Base-by-base conservation (phyloP, 331 rosid genomes). In the Stylosanthes scabra region DNA sequence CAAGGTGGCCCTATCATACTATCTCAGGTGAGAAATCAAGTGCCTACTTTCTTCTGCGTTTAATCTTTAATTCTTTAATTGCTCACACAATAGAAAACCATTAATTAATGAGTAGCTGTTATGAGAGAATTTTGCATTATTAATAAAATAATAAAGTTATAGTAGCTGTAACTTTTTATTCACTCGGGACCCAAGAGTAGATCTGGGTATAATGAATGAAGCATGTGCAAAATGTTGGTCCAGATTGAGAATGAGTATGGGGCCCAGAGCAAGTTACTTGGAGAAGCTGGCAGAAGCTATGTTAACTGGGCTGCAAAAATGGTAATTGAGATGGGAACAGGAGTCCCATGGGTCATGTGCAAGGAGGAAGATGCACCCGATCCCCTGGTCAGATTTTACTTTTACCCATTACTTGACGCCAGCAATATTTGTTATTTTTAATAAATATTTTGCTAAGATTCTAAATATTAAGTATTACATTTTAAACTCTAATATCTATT, bases 261-360 rank as follows among this genome's bases (percentile, higher is more conserved):
- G 66, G 77, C 57, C 9, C 87, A 86, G 62, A 84, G 91, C 46
- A 86, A 89, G 77, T 72, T 85, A 50, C 78, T 74, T 39, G 97
- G 96, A 45, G 75, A 84, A 55, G 86, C 77, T 50, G 93, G 93
- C 14, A 80, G 86, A 67, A 81, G 81, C 73, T 91, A 91, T 80
- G 74, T 85, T 76, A 87, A 67, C 27, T 91, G 96, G 97, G 97
- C 97, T 3, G 97, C 96, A 46, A 85, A 91, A 45, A 91, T 89
- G 96, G 97, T 93, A 27, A 77, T 87, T 42, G 85, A 90, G 66
- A 68, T 81, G 76, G 88, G 78, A 72, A 89, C 95, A 7, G 97
- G 95, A 44, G 95, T 91, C 16, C 97, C 97, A 5, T 91, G 97
- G 97, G 90, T 89, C 16, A 91, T 91, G 97, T 91, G 97, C 85